These are phyloP conservation scores for Limonium bicolor DNA, from an alignment of 148 eudicot genomes.

Conservation along the genomic window DNA sequence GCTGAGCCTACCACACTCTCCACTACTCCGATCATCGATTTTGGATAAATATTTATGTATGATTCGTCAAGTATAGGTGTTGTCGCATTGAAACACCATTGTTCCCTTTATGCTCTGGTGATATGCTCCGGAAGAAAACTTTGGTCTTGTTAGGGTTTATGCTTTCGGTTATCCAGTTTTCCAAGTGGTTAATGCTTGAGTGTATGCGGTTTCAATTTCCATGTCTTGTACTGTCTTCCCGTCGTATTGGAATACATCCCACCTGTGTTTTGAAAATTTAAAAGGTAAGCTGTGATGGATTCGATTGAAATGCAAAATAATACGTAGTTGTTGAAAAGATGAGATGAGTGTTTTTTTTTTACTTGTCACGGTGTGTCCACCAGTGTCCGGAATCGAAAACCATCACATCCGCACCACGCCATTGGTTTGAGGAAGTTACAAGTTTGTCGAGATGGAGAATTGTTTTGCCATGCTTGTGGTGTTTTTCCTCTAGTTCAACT, in stretches of 20 bases:
- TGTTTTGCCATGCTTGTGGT: conserved; percentile 18
- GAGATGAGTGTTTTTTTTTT: conserved; percentile 19
- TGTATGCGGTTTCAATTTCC: conserved; percentile 19
- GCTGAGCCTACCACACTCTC: conserved; percentile 13
- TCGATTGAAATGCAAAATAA: background rate
- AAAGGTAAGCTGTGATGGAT: background rate
- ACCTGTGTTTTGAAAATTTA: conserved; percentile 15
- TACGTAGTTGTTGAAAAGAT: background rate
- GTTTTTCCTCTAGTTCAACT: conserved; percentile 15
- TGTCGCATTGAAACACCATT: conserved; percentile 38
- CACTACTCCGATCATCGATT: conserved; percentile 14
- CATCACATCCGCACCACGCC: conserved; percentile 53
- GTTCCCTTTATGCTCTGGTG: conserved; percentile 28
- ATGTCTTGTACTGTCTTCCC: conserved; percentile 20
- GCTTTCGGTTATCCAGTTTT: conserved; percentile 19
- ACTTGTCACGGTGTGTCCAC: conserved; percentile 37
- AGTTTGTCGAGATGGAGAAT: conserved; percentile 27
- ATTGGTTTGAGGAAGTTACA: conserved; percentile 7
- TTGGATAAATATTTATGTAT: conserved; percentile 8
- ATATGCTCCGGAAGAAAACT: conserved; percentile 32
- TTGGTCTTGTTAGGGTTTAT: conserved; percentile 23
- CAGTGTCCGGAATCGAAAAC: conserved; percentile 50
- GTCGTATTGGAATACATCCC: conserved; percentile 21
- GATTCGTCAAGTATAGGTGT: conserved; percentile 28
- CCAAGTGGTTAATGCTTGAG: conserved; percentile 36